Conservation (phyloP, 1,284 basidiomycete species). For the Chiua sp. region DNA sequence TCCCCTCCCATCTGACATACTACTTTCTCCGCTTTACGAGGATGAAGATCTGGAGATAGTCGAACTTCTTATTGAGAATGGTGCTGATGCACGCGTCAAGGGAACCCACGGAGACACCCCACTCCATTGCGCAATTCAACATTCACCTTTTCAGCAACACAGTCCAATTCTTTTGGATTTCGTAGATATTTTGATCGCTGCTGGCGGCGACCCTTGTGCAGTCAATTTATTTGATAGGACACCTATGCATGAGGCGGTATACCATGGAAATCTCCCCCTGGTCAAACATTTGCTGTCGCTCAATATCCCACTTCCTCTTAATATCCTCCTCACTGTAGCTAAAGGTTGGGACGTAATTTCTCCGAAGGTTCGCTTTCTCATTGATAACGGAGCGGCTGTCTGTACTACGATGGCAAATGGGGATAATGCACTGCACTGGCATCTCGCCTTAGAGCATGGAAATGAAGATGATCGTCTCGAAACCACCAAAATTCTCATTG, state of each 20-base stretch:
- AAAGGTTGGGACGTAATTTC: neutral
- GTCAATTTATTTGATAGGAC: conserved; percentile 1
- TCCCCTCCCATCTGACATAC: neutral
- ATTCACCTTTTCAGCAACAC: neutral
- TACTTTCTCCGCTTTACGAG: neutral
- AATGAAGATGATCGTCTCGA: neutral
- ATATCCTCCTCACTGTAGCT: conserved; percentile 1
- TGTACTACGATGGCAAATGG: neutral
- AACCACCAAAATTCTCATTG: neutral
- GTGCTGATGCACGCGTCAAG: neutral
- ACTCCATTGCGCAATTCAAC: neutral
- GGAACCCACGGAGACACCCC: conserved; percentile 5
- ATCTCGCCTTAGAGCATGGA: neutral
- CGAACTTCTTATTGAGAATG: neutral
- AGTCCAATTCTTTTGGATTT: neutral
- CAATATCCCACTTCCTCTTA: neutral
- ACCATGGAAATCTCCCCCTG: neutral
- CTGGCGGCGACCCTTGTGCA: neutral
- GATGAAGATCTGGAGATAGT: neutral
- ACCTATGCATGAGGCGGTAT: conserved; percentile 8
- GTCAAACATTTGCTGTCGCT: conserved; percentile 9
- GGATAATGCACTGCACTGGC: conserved; percentile 2
- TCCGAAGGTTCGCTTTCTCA: neutral
- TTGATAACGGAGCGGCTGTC: neutral
- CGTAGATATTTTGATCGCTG: neutral